These are phyloP conservation scores for Penicillium pancosmium DNA, from an alignment of 495 filamentous ascomycete species.

Conservation along the genomic window DNA sequence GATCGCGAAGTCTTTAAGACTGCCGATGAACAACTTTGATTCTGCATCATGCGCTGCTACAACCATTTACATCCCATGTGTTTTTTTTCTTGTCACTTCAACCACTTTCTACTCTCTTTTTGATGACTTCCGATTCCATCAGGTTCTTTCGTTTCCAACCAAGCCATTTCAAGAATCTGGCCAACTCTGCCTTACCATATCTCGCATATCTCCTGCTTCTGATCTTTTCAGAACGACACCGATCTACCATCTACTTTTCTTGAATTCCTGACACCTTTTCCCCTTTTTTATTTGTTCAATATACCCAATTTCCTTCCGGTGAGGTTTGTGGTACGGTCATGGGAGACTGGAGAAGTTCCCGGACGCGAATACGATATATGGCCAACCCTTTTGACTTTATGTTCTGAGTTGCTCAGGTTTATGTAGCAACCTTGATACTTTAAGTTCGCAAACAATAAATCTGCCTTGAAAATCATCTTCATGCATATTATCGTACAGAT, in stretches of 20 bases:
- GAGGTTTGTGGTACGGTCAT: neutral
- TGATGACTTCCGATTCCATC: neutral
- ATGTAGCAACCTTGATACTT: neutral
- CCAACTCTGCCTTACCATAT: neutral
- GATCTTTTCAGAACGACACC: neutral
- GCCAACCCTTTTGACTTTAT: neutral
- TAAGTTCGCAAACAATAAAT: neutral
- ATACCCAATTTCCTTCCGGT: slow-evolving; percentile 19
- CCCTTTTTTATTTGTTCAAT: slow-evolving; percentile 8
- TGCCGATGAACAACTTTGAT: slow-evolving; percentile 21
- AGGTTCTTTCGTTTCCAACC: neutral
- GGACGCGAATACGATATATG: neutral
- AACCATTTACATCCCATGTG: neutral
- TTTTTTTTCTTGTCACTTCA: neutral
- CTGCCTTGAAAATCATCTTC: neutral
- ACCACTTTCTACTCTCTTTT: neutral
- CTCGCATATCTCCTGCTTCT: neutral
- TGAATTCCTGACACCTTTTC: neutral
- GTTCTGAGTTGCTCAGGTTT: neutral
- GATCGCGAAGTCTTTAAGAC: slow-evolving; percentile 34
- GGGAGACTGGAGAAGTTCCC: neutral
- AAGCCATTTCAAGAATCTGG: neutral
- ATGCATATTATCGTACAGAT: neutral
- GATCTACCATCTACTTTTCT: neutral
- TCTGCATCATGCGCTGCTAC: neutral